A percentile compares a stretch with the other conserved stretches of the same genome.
Conservation (phyloP, 768 basidiomycete genomes). For the Kwoniella heveanensis region DNA sequence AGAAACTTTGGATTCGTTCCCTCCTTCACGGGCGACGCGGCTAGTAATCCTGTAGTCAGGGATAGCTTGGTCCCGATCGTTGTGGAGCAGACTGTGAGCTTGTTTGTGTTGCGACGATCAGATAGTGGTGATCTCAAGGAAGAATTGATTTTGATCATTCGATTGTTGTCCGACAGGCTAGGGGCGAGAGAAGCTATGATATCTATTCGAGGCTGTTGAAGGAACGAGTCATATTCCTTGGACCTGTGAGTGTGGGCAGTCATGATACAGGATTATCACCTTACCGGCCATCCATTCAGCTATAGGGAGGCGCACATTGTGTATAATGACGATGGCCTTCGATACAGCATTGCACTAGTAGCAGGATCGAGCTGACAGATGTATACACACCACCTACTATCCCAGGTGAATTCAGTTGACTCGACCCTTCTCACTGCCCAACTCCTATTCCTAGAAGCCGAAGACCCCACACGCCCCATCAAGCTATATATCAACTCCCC, state of each 20-base stretch:
- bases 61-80: constrained; percentile 77
- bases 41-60: constrained; percentile 34
- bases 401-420: constrained; percentile 85
- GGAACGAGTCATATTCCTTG: constrained; percentile 94
- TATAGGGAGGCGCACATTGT: too few species aligned
- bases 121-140: not conserved
- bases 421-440: constrained; percentile 88
- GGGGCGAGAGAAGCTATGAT: constrained; percentile 65
- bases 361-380: not conserved
- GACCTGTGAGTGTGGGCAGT: constrained; percentile 70
- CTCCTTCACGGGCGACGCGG: not conserved
- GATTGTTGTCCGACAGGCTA: constrained; percentile 38
- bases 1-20: constrained; percentile 21
- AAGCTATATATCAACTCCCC: constrained; percentile 97
- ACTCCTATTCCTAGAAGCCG: constrained; percentile 91
- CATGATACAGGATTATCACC: too few species aligned
- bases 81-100: constrained; percentile 81
- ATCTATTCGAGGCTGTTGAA: constrained; percentile 91
- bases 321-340: too few species aligned
- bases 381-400: not conserved
- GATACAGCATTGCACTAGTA: too few species aligned
- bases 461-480: constrained; percentile 90
- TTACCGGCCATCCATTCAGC: too few species aligned
- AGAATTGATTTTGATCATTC: constrained; percentile 20
- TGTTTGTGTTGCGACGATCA: not conserved